These are phyloP conservation scores for Penicillium brasilianum DNA, from an alignment of 2,329 filamentous ascomycete genomes.

Conservation along the genomic window DNA sequence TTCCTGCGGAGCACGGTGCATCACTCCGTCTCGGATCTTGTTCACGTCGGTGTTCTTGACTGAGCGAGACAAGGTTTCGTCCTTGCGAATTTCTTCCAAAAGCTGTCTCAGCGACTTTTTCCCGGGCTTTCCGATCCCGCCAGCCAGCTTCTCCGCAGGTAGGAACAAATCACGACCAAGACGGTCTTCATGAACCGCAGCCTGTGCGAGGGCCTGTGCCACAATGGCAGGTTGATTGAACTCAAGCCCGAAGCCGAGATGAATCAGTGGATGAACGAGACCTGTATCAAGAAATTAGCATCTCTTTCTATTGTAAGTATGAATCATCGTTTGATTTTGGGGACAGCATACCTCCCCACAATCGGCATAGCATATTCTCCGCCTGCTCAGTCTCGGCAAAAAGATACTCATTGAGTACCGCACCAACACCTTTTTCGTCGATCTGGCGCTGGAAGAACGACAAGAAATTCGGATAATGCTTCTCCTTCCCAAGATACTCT, in stretches of 20 bases:
- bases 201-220: conserved; percentile 78
- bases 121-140: conserved; percentile 35
- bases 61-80: conserved; percentile 63
- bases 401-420: conserved; percentile 68
- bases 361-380: conserved; percentile 70
- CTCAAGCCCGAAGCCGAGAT: conserved; percentile 83
- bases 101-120: conserved; percentile 61
- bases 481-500: conserved; percentile 65
- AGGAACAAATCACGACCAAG: conserved; percentile 59
- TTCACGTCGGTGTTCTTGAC: conserved; percentile 61
- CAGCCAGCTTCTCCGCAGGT: conserved; percentile 42
- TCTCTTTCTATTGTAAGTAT: neutral
- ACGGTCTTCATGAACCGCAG: conserved; percentile 69
- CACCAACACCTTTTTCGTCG: conserved; percentile 64
- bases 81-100: conserved; percentile 61
- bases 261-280: conserved; percentile 79
- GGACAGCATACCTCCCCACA: conserved; percentile 65
- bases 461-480: conserved; percentile 75
- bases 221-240: conserved; percentile 81
- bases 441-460: conserved; percentile 78
- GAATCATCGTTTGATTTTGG: neutral
- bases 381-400: conserved; percentile 69
- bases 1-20: conserved; percentile 66
- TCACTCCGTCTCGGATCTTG: conserved; percentile 71
- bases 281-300: conserved; percentile 49